Evolutionary conservation across 257 asterid genomes (phyloP), one percentile per base, ranked within the genome.

Genomic region (Marsdenia floribunda): DNA sequence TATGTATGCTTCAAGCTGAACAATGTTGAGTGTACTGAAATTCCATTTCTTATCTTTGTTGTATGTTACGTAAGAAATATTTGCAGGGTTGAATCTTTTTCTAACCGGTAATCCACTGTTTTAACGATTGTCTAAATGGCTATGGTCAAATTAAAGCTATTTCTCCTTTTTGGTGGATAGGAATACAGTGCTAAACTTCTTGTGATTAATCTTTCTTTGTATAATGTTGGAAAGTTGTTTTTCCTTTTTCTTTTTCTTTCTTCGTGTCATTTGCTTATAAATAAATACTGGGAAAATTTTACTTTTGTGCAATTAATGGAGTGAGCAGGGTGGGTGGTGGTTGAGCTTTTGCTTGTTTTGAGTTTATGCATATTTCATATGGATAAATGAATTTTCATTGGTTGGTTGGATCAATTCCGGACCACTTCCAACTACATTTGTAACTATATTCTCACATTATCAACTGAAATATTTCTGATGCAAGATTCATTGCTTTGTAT

Each of bases 401-500:
- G 55, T 59, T 26, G 35, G 12, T 69, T 21, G 33, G 16, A 18
- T 8, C n/a, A 10, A 19, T 44, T 21, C 46, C 19, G 44, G 15
- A 29, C 61, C 22, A 46, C 19, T 24, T 40, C 68, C 71, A 24
- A 59, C 59, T 68, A 26, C n/a, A 37, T 66, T 75, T 42, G 21
- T 24, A 16, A 26, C 58, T 21, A 54, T 21, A 54, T 19, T 54
- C 60, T 6, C 12, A 54, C 26, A 42, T 60, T 38, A 22, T 65
- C 53, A 24, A 37, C 40, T 59, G 42, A 11, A 63, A 13, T 68
- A 12, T 53, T 38, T 42, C 72, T 73, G 40, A 72, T 74, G 69
- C 71, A 69, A 66, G 37, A 59, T 67, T 46, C 14, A 70, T 65
- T 68, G 50, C 37, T 66, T 80, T 70, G 29, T 46, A 58, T 64